These are phyloP conservation scores for Lasiodiplodia theobromae DNA, from an alignment of 2,329 filamentous ascomycete genomes.

Conservation along the genomic window DNA sequence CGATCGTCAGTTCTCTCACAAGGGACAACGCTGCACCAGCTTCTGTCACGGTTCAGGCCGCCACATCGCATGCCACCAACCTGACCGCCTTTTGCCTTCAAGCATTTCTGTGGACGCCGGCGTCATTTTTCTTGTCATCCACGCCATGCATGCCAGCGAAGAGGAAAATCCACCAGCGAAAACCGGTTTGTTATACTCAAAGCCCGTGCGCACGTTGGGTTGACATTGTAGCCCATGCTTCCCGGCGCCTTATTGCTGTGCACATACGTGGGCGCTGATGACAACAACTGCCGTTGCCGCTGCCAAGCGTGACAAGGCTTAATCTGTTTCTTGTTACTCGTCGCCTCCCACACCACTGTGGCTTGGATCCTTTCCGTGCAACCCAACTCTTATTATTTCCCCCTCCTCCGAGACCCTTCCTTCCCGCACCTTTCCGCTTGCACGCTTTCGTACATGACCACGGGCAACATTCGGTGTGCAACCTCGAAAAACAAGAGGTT, in stretches of 20 bases:
- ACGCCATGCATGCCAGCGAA: background rate
- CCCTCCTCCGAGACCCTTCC: background rate
- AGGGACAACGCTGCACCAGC: background rate
- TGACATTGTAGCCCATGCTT: background rate
- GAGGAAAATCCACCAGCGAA: background rate
- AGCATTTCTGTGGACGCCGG: background rate
- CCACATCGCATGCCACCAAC: constrained; percentile 16
- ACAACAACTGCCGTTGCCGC: background rate
- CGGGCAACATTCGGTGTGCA: background rate
- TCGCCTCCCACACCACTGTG: background rate
- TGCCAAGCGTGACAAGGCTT: constrained; percentile 5
- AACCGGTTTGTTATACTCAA: background rate
- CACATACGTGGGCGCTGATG: background rate
- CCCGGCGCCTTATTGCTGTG: background rate
- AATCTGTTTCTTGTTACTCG: background rate
- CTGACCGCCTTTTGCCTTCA: constrained; percentile 14
- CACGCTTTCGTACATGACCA: background rate
- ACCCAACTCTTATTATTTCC: background rate
- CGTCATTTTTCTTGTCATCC: background rate
- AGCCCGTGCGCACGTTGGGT: background rate
- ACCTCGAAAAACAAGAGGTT: background rate
- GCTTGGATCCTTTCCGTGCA: constrained; percentile 14
- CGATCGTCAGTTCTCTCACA: background rate
- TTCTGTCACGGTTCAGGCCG: background rate
- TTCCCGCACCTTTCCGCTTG: background rate